A percentile compares a stretch with the other conserved stretches of the same genome.
Conservation (phyloP, 495 filamentous ascomycete genomes). For the Oleoguttula mirabilis region DNA sequence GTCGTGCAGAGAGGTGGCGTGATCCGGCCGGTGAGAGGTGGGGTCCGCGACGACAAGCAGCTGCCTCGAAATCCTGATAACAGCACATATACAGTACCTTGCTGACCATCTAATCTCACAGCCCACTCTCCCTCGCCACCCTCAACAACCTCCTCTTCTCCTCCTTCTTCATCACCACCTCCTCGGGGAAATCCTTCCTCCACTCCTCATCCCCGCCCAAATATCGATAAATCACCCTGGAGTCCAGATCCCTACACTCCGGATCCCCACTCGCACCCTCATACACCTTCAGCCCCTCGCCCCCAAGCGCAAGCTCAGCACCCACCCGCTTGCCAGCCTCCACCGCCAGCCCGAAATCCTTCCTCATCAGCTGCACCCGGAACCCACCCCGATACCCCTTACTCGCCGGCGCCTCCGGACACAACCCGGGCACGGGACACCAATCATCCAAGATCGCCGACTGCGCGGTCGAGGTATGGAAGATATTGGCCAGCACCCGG, state of each 20-base stretch:
- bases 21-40: no score
- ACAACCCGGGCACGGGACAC: slow-evolving; percentile 41
- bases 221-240: slow-evolving; percentile 42
- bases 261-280: slow-evolving; percentile 33
- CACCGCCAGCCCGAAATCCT: slow-evolving; percentile 40
- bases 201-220: slow-evolving; percentile 40
- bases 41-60: no score
- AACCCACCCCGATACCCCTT: slow-evolving; percentile 41
- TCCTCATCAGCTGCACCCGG: slow-evolving; percentile 42
- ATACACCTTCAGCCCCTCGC: slow-evolving; percentile 36
- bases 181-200: slow-evolving; percentile 22
- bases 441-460: slow-evolving; percentile 40
- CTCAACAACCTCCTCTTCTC: slow-evolving; percentile 14
- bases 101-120: no score
- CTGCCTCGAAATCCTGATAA: no score
- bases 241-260: slow-evolving; percentile 39
- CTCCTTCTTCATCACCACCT: slow-evolving; percentile 16
- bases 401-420: slow-evolving; percentile 35
- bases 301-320: slow-evolving; percentile 32
- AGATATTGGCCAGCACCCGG: slow-evolving; percentile 36
- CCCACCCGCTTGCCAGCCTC: slow-evolving; percentile 38
- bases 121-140: slow-evolving; percentile 12
- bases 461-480: slow-evolving; percentile 39
- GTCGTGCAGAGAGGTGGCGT: no score
- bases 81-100: no score